Conservation (phyloP, 345 rosid genomes). For the Euphorbia tirucalli region DNA sequence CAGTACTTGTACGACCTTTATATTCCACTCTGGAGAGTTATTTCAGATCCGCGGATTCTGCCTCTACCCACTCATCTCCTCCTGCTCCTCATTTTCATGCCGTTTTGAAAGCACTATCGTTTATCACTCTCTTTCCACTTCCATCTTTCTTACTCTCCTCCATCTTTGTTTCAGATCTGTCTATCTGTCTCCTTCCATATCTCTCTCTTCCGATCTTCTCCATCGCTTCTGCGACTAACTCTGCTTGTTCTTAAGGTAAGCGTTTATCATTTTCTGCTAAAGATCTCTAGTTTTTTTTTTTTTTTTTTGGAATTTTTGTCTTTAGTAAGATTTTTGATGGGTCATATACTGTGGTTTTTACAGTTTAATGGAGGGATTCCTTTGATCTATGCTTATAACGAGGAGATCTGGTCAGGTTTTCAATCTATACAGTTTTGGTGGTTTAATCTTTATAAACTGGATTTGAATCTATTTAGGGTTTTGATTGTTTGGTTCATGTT, state of each 20-base stretch:
- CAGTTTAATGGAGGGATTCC: slow-evolving; percentile 14
- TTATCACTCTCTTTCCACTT: neutral
- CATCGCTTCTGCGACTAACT: slow-evolving; percentile 10
- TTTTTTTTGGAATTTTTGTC: neutral
- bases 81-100: slow-evolving; percentile 11
- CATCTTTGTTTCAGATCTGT: slow-evolving; percentile 20
- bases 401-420: slow-evolving; percentile 29
- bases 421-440: slow-evolving; percentile 16
- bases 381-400: slow-evolving; percentile 13
- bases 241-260: slow-evolving; percentile 19
- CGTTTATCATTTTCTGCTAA: neutral
- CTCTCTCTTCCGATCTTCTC: slow-evolving; percentile 2
- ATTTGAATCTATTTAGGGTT: slow-evolving; percentile 5
- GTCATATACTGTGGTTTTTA: slow-evolving; percentile 4
- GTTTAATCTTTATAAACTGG: slow-evolving; percentile 12
- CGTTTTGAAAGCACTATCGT: neutral
- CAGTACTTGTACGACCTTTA: slow-evolving; percentile 20
- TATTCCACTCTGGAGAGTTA: slow-evolving; percentile 8
- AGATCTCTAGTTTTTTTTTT: neutral
- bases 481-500: slow-evolving; percentile 25
- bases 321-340: slow-evolving; percentile 3
- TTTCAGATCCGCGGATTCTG: slow-evolving; percentile 46
- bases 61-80: neutral
- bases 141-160: neutral
- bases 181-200: neutral